Conservation (phyloP, 495 filamentous ascomycete genomes). For the Lichina pygmaea region DNA sequence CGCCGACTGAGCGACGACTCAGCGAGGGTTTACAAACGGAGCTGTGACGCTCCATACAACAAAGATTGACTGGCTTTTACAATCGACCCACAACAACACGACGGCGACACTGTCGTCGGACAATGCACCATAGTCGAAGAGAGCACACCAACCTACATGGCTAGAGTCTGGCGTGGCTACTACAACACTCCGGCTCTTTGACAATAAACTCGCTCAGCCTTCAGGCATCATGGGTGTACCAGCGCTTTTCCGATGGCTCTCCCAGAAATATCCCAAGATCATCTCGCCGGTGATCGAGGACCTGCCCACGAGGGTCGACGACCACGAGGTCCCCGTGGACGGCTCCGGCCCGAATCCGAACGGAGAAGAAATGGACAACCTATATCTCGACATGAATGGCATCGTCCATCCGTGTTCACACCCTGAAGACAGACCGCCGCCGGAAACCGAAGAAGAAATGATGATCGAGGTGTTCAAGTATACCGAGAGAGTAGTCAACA, state of each 20-base stretch:
- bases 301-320: conserved; percentile 47
- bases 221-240: conserved; percentile 64
- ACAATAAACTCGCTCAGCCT: not conserved
- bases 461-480: conserved; percentile 96
- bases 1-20: too few species aligned
- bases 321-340: conserved; percentile 59
- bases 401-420: conserved; percentile 98
- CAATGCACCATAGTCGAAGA: not conserved
- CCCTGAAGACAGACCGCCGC: conserved; percentile 76
- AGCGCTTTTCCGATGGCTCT: conserved; percentile 79
- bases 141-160: not conserved
- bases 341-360: conserved; percentile 73
- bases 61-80: too few species aligned
- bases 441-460: conserved; percentile 93
- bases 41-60: too few species aligned
- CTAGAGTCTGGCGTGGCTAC: not conserved
- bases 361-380: conserved; percentile 90
- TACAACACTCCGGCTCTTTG: not conserved
- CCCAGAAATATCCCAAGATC: conserved; percentile 90
- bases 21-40: too few species aligned
- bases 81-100: too few species aligned
- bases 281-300: conserved; percentile 78
- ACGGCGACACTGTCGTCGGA: too few species aligned
- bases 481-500: conserved; percentile 91
- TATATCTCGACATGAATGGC: conserved; percentile 99